A percentile compares a stretch with the other conserved stretches of the same genome.
phyloP scores from a whole-genome alignment of 1,139 yeast species.

The Geotrichum carabidarum region DNA sequence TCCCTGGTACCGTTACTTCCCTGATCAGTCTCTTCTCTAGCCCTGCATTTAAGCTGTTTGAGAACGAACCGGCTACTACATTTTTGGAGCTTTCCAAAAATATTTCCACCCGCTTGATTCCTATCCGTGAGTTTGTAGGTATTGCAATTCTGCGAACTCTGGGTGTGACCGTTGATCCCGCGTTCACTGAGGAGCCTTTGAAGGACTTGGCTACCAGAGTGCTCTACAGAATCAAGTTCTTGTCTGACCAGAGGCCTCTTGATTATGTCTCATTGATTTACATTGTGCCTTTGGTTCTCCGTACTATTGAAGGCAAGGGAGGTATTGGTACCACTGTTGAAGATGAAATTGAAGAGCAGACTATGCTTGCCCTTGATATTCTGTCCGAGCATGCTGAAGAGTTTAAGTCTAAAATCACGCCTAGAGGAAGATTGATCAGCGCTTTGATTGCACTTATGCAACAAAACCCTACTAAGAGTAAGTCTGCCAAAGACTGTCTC shows the following conservation, averaged over 20 bases:
- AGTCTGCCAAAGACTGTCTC: conserved; percentile 77
- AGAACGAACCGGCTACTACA: conserved; percentile 32
- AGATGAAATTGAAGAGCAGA: conserved; percentile 83
- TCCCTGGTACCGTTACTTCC: conserved; percentile 52
- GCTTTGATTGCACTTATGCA: conserved; percentile 60
- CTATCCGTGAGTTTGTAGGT: conserved; percentile 53
- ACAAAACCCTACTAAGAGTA: conserved; percentile 69
- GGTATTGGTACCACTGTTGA: conserved; percentile 60
- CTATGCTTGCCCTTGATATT: conserved; percentile 71
- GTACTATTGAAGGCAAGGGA: conserved; percentile 45
- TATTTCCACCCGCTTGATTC: conserved; percentile 47
- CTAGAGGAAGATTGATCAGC: conserved; percentile 59
- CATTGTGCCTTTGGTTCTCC: conserved; percentile 64
- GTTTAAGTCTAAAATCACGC: conserved; percentile 61
- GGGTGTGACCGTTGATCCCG: conserved; percentile 29
- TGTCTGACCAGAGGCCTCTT: conserved; percentile 67
- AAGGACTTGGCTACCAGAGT: conserved; percentile 56
- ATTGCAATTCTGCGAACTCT: conserved; percentile 58
- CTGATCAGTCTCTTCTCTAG: conserved; percentile 43
- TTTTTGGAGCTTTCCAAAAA: conserved; percentile 34
- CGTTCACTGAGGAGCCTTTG: conserved; percentile 49
- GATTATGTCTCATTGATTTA: conserved; percentile 67
- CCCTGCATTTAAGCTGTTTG: conserved; percentile 33
- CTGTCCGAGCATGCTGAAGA: conserved; percentile 70
- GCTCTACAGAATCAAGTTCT: conserved; percentile 68